A percentile compares a stretch with the other conserved stretches of the same genome.
phyloP scores from a whole-genome alignment of 1,284 basidiomycete species.

The Coniferiporia weirii region DNA sequence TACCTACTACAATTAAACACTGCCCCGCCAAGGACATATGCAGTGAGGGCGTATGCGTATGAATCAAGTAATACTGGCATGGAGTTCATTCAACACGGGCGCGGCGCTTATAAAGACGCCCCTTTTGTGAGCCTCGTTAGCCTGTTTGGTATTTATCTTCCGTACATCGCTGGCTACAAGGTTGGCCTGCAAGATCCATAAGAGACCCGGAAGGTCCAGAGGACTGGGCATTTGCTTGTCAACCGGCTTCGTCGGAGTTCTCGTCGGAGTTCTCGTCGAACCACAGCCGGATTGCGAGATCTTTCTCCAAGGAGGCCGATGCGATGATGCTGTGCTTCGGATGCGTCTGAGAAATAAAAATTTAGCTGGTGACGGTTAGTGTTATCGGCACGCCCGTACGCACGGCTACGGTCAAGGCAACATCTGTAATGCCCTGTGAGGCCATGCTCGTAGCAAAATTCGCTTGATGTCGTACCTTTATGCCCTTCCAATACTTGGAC shows the following conservation, averaged over 20 bases:
- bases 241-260: constrained; percentile 17
- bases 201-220: too few relatives aligned
- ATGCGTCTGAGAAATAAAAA: constrained; percentile 48
- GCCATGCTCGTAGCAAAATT: constrained; percentile 2
- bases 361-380: background rate
- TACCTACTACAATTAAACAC: background rate
- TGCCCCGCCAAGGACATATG: too few relatives aligned
- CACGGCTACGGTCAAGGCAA: constrained; percentile 70
- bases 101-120: background rate
- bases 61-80: too few relatives aligned
- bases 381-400: constrained; percentile 22
- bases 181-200: too few relatives aligned
- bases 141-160: background rate
- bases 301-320: constrained; percentile 80
- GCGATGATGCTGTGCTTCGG: constrained; percentile 70
- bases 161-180: background rate
- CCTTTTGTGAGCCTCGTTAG: too few relatives aligned
- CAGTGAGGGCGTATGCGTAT: too few relatives aligned
- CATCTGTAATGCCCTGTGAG: constrained; percentile 43
- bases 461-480: constrained; percentile 46
- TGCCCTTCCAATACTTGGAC: constrained; percentile 76
- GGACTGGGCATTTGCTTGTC: background rate
- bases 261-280: constrained; percentile 44
- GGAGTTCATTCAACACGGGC: too few relatives aligned
- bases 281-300: constrained; percentile 78